Percentiles rank a stretch among this genome's conserved stretches.
Conservation (phyloP, 2,329 filamentous ascomycete genomes). For the Chaetomium olivaceum region DNA sequence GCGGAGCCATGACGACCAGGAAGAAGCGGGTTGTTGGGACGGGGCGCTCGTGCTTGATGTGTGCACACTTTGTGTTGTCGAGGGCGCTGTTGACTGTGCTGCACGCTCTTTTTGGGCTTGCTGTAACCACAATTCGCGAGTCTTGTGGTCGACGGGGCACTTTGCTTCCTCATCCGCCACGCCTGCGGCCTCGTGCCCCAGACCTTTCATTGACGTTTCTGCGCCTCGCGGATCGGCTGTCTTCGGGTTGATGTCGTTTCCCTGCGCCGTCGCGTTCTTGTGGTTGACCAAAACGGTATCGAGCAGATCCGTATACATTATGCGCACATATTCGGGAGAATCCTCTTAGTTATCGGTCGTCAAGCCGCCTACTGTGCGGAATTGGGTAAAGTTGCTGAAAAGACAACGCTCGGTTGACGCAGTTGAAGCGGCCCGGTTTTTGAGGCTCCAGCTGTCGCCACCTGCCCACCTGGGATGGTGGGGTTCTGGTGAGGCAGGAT, state of each 20-base stretch:
- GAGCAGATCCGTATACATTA: conserved; percentile 34
- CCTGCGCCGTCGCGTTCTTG: conserved; percentile 22
- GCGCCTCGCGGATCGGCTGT: background rate
- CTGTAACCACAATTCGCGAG: conserved; percentile 82
- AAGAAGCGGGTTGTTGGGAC: conserved; percentile 19
- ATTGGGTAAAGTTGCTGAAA: background rate
- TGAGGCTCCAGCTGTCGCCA: background rate
- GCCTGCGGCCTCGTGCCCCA: background rate
- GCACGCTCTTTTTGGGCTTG: conserved; percentile 54
- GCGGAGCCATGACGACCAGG: conserved; percentile 33
- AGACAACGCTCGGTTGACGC: background rate
- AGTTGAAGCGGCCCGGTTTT: background rate
- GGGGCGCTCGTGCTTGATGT: conserved; percentile 32
- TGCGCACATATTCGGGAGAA: background rate
- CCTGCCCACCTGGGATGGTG: background rate
- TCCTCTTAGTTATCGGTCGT: background rate
- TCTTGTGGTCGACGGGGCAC: conserved; percentile 90
- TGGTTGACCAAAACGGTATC: conserved; percentile 31
- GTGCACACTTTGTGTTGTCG: conserved; percentile 30
- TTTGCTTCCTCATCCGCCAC: conserved; percentile 39
- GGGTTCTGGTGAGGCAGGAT: background rate
- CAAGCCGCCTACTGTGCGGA: background rate
- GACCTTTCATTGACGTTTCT: conserved; percentile 20
- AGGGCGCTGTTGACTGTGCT: conserved; percentile 40
- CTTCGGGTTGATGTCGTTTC: background rate